Base-by-base conservation (phyloP, 1,284 basidiomycete genomes). In the Ceratobasidium sp. region DNA sequence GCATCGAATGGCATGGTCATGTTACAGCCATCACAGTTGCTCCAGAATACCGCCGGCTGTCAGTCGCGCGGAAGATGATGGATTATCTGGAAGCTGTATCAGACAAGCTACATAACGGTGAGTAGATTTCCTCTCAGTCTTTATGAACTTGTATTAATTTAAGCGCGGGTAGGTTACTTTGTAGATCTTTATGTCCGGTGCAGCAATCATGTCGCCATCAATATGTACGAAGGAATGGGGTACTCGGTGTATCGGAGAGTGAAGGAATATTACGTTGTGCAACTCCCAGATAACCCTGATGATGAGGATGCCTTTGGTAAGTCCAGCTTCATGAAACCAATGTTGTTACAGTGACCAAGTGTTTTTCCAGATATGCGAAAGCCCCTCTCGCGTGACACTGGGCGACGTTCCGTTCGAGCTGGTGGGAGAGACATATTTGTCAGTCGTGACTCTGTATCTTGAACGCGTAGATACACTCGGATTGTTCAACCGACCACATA, bases 21-120 rank as follows among this genome's bases (percentile, higher is more conserved):
- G 91, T 97, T 76, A 97, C 95, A 0, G 94, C 94, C 0, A 85
- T 97, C 67, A 93, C 94, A 1, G 93, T 97, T 62, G 93, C 95
- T 0, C 95, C 95, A 21, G 92, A 94, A 78, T 97, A 94, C 80
- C 91, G 95, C 46, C 89, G 93, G 1, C 85, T 97, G 1, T 87
- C 88, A 1, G 87, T 97, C 64, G 94, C 92, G 0, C 88, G 88
- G 75, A 89, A 87, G 78, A 89, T 97, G 87, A 93, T 95, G 87
- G 79, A 84, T 72, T 84, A 92, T 65, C 88, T 97, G 59, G 94
- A 97, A 80, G 84, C 86, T 75, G 89, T 93, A 4, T 94, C 92
- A 0, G 89, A 94, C 78, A 84, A 88, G 72, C 84, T 84, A 48
- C 92, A 94, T 82, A 85, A 87, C 73, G 92, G 65, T 36, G 34